Percentiles rank a stretch among this genome's conserved stretches.
phyloP scores from a whole-genome alignment of 116 monocot genomes.

The Papilionanthe hybrid region DNA sequence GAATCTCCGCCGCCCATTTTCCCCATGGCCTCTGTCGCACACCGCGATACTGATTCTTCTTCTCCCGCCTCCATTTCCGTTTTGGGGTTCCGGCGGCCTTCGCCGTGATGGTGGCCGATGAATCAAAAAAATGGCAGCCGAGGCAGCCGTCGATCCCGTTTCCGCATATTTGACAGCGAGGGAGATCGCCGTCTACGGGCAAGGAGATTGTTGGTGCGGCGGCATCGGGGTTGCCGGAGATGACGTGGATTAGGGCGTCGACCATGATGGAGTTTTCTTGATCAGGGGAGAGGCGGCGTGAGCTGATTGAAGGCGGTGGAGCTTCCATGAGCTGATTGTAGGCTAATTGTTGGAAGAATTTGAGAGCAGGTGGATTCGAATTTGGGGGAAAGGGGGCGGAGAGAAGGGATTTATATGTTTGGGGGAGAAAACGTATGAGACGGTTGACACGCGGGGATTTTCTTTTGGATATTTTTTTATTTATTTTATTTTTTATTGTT shows the following conservation, averaged over 20 bases:
- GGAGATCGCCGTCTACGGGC: background rate
- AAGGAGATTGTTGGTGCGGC: conserved; percentile 10
- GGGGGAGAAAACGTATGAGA: too few relatives aligned
- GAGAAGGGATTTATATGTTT: too few relatives aligned
- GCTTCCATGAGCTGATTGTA: background rate
- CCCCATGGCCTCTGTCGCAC: conserved; percentile 71
- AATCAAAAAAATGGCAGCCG: conserved; percentile 38
- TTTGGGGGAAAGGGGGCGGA: too few relatives aligned
- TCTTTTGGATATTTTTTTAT: too few relatives aligned
- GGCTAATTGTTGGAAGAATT: too few relatives aligned
- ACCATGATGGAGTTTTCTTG: conserved; percentile 49
- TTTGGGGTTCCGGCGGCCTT: background rate
- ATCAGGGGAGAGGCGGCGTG: conserved; percentile 16
- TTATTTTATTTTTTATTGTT: too few relatives aligned
- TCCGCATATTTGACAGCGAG: conserved; percentile 30
- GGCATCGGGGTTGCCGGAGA: conserved; percentile 16
- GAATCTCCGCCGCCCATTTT: conserved; percentile 71
- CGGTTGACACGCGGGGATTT: too few relatives aligned
- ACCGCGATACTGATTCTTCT: conserved; percentile 51
- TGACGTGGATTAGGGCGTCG: conserved; percentile 35
- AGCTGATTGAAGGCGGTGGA: background rate
- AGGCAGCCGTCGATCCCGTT: conserved; percentile 46
- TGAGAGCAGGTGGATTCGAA: too few relatives aligned
- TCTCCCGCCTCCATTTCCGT: conserved; percentile 12
- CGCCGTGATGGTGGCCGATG: background rate